Evolutionary conservation across 1,284 basidiomycete species (phyloP).

Genomic region (Ustilago trichophora): DNA sequence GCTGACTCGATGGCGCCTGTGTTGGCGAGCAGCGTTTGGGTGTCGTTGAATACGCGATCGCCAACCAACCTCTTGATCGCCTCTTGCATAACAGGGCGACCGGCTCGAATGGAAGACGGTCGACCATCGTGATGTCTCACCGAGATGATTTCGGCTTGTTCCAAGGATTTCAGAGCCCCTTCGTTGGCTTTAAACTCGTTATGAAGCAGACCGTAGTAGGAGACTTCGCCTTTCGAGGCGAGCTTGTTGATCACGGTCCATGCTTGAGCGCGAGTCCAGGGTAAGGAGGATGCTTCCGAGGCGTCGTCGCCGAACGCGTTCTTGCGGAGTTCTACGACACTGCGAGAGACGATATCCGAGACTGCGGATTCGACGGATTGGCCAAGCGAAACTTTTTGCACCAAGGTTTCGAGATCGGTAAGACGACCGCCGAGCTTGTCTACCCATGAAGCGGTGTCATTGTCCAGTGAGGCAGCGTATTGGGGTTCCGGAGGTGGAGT

Average conservation of each 20-base stretch:
- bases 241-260: constrained; percentile 85
- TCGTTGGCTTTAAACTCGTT: constrained; percentile 94
- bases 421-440: constrained; percentile 62
- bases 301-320: constrained; percentile 88
- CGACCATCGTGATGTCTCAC: constrained; percentile 83
- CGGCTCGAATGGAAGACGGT: constrained; percentile 84
- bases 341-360: constrained; percentile 72
- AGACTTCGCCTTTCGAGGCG: constrained; percentile 76
- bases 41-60: constrained; percentile 82
- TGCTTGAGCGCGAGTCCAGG: constrained; percentile 87
- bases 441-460: constrained; percentile 52
- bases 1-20: constrained; percentile 72
- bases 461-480: constrained; percentile 28
- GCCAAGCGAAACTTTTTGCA: constrained; percentile 57
- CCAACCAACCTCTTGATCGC: constrained; percentile 83
- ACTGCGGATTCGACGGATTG: constrained; percentile 55
- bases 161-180: constrained; percentile 80
- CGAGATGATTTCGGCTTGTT: constrained; percentile 86
- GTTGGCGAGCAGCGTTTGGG: constrained; percentile 75
- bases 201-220: constrained; percentile 83
- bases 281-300: constrained; percentile 81
- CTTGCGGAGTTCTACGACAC: constrained; percentile 85
- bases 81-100: constrained; percentile 86
- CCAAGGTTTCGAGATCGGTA: constrained; percentile 59
- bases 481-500: constrained; percentile 2